Evolutionary conservation across 2,329 filamentous ascomycete species (phyloP).

Genomic region (Simplicillium aogashimaense): DNA sequence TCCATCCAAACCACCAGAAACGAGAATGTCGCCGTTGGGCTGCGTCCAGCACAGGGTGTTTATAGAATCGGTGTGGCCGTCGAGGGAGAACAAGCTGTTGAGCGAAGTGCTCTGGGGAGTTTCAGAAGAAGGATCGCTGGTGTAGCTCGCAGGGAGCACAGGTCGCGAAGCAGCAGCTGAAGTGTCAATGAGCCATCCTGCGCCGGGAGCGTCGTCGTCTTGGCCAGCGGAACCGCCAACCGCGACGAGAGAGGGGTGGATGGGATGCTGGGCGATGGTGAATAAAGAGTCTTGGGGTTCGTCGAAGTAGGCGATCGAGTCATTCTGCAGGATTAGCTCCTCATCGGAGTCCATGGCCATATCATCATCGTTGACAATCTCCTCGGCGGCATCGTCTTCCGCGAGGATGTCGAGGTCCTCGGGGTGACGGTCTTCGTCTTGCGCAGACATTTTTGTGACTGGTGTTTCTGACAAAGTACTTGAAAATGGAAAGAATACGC

Average conservation of each 20-base stretch:
- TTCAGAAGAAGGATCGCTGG: constrained; percentile 53
- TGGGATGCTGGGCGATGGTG: constrained; percentile 86
- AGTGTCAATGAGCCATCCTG: constrained; percentile 77
- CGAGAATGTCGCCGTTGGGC: constrained; percentile 71
- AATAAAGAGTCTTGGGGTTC: constrained; percentile 85
- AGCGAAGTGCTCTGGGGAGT: constrained; percentile 44
- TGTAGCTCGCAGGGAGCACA: constrained; percentile 67
- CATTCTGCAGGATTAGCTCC: constrained; percentile 78
- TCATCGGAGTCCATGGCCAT: constrained; percentile 71
- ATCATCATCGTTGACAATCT: constrained; percentile 52
- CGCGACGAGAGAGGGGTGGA: constrained; percentile 65
- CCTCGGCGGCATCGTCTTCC: constrained; percentile 70
- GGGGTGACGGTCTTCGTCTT: constrained; percentile 23
- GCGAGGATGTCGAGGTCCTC: constrained; percentile 63
- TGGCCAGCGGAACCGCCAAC: constrained; percentile 68
- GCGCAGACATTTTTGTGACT: background rate
- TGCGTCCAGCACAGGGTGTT: constrained; percentile 79
- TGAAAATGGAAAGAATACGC: background rate
- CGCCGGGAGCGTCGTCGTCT: constrained; percentile 54
- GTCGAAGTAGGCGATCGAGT: constrained; percentile 90
- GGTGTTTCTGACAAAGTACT: background rate
- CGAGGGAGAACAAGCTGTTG: constrained; percentile 59
- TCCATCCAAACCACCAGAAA: constrained; percentile 85
- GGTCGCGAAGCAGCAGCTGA: constrained; percentile 52
- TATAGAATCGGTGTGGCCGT: constrained; percentile 88